Percentiles rank a stretch among this genome's conserved stretches.
phyloP scores from a whole-genome alignment of 345 rosid species.

The Passiflora organensis region DNA sequence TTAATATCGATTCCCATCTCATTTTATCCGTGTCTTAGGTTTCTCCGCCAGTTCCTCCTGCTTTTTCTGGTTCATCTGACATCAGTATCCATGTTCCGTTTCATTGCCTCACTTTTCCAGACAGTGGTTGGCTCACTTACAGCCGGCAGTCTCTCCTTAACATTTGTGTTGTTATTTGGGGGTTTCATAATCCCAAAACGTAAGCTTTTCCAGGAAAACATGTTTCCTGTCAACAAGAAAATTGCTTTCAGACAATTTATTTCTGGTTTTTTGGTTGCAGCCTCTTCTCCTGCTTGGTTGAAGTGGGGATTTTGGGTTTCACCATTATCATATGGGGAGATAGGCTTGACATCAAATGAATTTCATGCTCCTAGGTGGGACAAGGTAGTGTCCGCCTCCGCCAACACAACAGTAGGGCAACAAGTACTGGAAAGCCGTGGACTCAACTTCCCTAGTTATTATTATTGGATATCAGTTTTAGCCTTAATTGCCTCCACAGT shows the following conservation, averaged over 20 bases:
- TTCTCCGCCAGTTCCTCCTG: slow-evolving; percentile 55
- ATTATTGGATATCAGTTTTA: slow-evolving; percentile 62
- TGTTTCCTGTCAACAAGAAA: background rate
- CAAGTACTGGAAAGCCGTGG: slow-evolving; percentile 53
- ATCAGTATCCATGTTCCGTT: slow-evolving; percentile 65
- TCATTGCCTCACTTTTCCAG: slow-evolving; percentile 54
- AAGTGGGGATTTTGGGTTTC: slow-evolving; percentile 74
- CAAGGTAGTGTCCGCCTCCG: slow-evolving; percentile 34
- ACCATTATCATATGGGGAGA: slow-evolving; percentile 64
- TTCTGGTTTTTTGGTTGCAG: slow-evolving; percentile 32
- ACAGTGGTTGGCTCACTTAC: slow-evolving; percentile 42
- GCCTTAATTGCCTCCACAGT: slow-evolving; percentile 53
- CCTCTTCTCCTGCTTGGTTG: slow-evolving; percentile 67
- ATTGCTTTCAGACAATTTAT: background rate
- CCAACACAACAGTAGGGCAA: slow-evolving; percentile 47
- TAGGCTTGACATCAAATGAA: slow-evolving; percentile 60
- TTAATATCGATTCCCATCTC: background rate
- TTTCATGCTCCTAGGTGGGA: slow-evolving; percentile 77
- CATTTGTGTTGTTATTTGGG: slow-evolving; percentile 41
- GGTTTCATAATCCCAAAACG: slow-evolving; percentile 63
- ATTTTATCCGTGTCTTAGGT: slow-evolving; percentile 33
- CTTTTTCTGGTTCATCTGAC: slow-evolving; percentile 55
- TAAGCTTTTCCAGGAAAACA: slow-evolving; percentile 17
- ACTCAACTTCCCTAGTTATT: slow-evolving; percentile 42
- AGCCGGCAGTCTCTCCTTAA: slow-evolving; percentile 41